Conservation (phyloP, 192 early-diverging fungal genomes). For the Backusella australiensis region DNA sequence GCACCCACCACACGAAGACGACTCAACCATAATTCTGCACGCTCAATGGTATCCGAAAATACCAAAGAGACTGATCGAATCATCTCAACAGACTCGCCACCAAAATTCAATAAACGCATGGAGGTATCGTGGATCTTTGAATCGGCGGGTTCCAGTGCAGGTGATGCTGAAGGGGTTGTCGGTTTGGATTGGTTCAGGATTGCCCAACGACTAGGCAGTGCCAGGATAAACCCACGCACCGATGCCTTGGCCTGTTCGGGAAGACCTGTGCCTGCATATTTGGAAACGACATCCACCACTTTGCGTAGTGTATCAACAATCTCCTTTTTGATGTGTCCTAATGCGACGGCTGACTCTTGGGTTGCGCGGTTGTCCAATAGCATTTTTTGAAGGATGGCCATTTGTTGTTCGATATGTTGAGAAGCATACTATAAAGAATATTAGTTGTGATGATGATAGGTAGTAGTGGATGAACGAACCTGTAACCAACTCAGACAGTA, state of each 20-base stretch:
- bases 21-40: conserved; percentile 64
- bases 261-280: conserved; percentile 81
- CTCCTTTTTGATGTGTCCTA: conserved; percentile 71
- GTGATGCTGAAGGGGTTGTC: neutral
- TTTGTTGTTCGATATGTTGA: conserved; percentile 68
- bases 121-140: conserved; percentile 29
- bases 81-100: conserved; percentile 72
- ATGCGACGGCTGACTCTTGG: conserved; percentile 34
- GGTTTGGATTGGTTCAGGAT: conserved; percentile 29
- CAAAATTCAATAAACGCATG: conserved; percentile 58
- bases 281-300: conserved; percentile 84
- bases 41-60: conserved; percentile 65
- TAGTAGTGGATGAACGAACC: conserved; percentile 24
- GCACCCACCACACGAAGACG: conserved; percentile 37
- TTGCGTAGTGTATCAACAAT: conserved; percentile 80
- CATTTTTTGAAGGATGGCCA: conserved; percentile 56
- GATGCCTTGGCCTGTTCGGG: conserved; percentile 76
- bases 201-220: conserved; percentile 78
- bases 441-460: no score
- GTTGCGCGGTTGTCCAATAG: conserved; percentile 33
- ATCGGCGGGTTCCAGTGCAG: neutral
- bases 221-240: conserved; percentile 83
- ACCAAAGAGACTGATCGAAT: conserved; percentile 61
- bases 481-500: conserved; percentile 90
- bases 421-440: conserved; percentile 63